Evolutionary conservation across 306 rosid genomes (phyloP), one percentile per base, ranked within the genome.

Genomic region (Begonia peltatifolia): DNA sequence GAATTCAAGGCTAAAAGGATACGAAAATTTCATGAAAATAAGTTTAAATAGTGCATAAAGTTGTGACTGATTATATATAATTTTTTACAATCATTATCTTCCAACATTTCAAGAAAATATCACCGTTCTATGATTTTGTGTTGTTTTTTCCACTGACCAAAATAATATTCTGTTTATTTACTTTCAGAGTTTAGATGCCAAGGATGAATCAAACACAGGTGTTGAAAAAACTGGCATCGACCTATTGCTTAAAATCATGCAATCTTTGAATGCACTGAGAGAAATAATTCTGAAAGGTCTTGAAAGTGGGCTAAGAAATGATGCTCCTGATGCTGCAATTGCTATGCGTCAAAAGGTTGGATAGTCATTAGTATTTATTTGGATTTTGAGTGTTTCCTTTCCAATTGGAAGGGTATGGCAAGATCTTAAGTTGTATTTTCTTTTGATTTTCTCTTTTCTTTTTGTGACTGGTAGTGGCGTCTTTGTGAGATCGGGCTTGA

Each of bases 231-330:
- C 62, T 49, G 71, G 74, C 57, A 58, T 55, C 20, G 72, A 68
- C 46, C 70, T 70, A 46, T 52, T 90, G 69, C 79, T 80, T 69
- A 87, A 81, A 76, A 76, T 92, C 36, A 78, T 83, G 80, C 84
- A 76, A 64, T 90, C 95, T 41, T 70, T 90, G 78, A 75, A 63
- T 71, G 62, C 67, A 59, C 64, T 90, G 47, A 79, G 99, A 74
- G 94, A 76, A 68, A 62, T 59, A 73, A 67, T 83, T 60, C 73
- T 74, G 20, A 86, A 74, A 70, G 86, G 92, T 47, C 94, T 90
- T 63, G 95, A 80, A 85, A 86, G 95, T 73, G 99, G 99, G 71
- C 83, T 90, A 69, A 74, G 99, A 76, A 90, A 90, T 79, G 99
- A 90, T 80, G 99, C 99, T 60, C 64, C 94, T 57, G 95, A 86